A percentile compares a stretch with the other conserved stretches of the same genome.
These are phyloP conservation scores for Amanita inopinata DNA, from an alignment of 768 basidiomycete genomes.

Conservation along the genomic window DNA sequence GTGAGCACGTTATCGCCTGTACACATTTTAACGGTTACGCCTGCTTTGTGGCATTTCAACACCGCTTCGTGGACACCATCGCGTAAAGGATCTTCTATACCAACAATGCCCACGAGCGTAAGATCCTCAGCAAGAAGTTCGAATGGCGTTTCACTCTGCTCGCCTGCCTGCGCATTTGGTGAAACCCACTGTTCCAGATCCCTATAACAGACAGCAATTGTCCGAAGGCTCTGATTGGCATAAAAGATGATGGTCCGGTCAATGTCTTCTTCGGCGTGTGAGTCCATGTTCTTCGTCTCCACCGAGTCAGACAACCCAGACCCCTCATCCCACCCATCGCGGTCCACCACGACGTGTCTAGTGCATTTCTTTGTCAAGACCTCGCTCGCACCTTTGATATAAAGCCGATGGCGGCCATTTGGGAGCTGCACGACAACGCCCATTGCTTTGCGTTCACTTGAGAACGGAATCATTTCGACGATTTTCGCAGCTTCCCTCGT, in stretches of 20 bases:
- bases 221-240: conserved; percentile 91
- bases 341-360: conserved; percentile 60
- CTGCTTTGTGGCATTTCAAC: conserved; percentile 75
- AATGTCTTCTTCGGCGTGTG: conserved; percentile 71
- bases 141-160: conserved; percentile 53
- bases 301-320: conserved; percentile 24
- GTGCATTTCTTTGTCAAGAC: conserved; percentile 75
- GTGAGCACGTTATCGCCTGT: conserved; percentile 96
- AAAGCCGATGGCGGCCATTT: conserved; percentile 51
- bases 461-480: conserved; percentile 89
- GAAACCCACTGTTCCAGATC: conserved; percentile 89
- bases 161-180: conserved; percentile 24
- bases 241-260: conserved; percentile 94
- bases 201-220: conserved; percentile 88
- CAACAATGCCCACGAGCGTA: conserved; percentile 82
- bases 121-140: conserved; percentile 61
- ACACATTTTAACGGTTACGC: conserved; percentile 95
- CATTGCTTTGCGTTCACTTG: conserved; percentile 91
- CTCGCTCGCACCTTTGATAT: conserved; percentile 92
- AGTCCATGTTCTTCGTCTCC: conserved; percentile 52
- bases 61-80: conserved; percentile 87
- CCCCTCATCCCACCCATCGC: conserved; percentile 14
- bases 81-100: conserved; percentile 95
- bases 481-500: conserved; percentile 52
- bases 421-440: conserved; percentile 69